Base-by-base conservation (phyloP, 495 filamentous ascomycete species). In the Poronia punctata region DNA sequence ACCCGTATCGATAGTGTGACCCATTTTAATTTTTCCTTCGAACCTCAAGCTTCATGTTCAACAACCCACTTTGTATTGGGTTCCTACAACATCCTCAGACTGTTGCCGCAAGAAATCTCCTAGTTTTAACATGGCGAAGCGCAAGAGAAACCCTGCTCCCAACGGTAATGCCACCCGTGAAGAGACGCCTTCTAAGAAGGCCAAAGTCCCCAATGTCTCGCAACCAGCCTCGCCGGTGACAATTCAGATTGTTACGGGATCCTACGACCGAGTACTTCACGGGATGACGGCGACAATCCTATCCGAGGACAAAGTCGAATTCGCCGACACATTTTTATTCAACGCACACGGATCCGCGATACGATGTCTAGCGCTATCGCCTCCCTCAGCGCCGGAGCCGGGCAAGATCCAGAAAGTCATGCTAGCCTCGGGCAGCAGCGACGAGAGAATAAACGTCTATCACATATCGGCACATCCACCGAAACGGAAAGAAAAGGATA, bases 371-470 rank as follows among this genome's bases (percentile, higher is more conserved):
- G 86, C 89, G 11, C 62, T 98, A 47, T 95, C 88, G 0, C 86
- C 89, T 1, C 71, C 82, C 3, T 80, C 86, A 11, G 74, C 73
- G 8, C 66, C 73, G 3, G 64, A 73, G 25, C 67, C 75, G 0
- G 66, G 68, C 31, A 66, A 71, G 48, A 50, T 64, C 5, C 78
- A 82, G 52, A 95, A 87, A 56, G 71, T 92, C 34, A 79, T 88
- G 35, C 76, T 97, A 35, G 92, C 93, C 32, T 93, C 78, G 20
- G 94, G 93, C 43, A 79, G 82, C 59, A 86, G 85, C 15, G 92
- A 99, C 65, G 86, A 95, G 61, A 82, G 84, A 26, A 85, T 99
- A 66, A 95, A 97, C 57, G 74, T 99, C 43, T 97, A 95, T 70
- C 83, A 83, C 34, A 67, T 99, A 33, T 92, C 88, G 9, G 83